These are phyloP conservation scores for Hypoxylon sp. DNA, from an alignment of 2,329 filamentous ascomycete species.

Conservation along the genomic window DNA sequence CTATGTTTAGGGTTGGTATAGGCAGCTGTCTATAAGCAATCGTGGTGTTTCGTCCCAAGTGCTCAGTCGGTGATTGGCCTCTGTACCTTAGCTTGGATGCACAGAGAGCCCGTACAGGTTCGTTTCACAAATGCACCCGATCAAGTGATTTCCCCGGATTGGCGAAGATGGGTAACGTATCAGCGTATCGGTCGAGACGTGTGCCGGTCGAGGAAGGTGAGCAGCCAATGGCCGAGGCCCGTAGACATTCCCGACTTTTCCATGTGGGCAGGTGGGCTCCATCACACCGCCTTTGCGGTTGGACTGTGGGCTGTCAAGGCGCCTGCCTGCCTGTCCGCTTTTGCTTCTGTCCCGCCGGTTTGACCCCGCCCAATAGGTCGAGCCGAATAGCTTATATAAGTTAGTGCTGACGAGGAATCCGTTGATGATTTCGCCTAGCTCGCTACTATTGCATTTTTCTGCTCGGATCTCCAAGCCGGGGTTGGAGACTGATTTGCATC, in stretches of 20 bases:
- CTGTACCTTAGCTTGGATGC: conserved; percentile 5
- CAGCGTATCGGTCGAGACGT: background rate
- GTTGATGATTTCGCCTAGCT: conserved; percentile 9
- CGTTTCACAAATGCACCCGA: conserved; percentile 23
- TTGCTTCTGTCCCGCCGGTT: conserved; percentile 9
- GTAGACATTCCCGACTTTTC: background rate
- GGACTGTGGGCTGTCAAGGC: background rate
- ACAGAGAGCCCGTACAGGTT: background rate
- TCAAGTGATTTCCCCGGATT: conserved; percentile 27
- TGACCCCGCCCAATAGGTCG: conserved; percentile 23
- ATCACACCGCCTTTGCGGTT: conserved; percentile 34
- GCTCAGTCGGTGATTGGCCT: conserved; percentile 7
- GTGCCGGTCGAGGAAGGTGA: conserved; percentile 21
- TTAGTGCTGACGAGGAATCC: conserved; percentile 30
- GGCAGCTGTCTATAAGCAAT: background rate
- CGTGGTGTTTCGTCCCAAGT: conserved; percentile 8
- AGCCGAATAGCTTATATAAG: conserved; percentile 13
- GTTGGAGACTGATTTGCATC: background rate
- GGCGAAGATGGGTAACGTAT: conserved; percentile 14
- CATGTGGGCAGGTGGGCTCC: conserved; percentile 15
- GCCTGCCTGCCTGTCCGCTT: conserved; percentile 9
- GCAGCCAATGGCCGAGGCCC: conserved; percentile 13
- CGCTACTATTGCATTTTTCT: conserved; percentile 1
- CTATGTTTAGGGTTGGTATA: background rate
- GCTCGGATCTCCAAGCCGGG: background rate